Evolutionary conservation across 2,329 filamentous ascomycete genomes (phyloP).

Genomic region (Teratosphaeria gauchensis): DNA sequence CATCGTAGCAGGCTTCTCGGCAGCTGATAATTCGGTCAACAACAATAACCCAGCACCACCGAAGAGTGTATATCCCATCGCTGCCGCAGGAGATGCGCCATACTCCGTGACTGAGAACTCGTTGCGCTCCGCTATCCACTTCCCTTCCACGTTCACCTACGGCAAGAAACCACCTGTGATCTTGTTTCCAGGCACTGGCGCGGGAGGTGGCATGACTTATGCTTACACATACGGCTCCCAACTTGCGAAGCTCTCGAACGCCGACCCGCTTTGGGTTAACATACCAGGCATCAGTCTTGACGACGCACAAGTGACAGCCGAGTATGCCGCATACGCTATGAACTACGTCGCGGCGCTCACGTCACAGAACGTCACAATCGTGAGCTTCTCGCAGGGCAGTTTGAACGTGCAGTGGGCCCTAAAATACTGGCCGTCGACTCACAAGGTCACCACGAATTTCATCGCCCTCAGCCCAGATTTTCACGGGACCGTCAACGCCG

Average conservation of each 20-base stretch:
- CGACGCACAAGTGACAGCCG: conserved; percentile 23
- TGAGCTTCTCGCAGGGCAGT: conserved; percentile 20
- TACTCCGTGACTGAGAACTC: neutral
- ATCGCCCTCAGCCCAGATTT: conserved; percentile 22
- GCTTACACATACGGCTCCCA: neutral
- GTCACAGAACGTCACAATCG: conserved; percentile 14
- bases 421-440: conserved; percentile 22
- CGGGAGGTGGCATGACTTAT: neutral
- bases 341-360: conserved; percentile 19
- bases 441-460: conserved; percentile 15
- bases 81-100: neutral
- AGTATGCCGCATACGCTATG: conserved; percentile 23
- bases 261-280: neutral
- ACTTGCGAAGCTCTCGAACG: neutral
- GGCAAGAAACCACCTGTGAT: neutral
- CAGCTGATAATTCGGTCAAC: neutral
- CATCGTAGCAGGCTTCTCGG: neutral
- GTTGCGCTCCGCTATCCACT: conserved; percentile 34
- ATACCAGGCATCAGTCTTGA: conserved; percentile 7
- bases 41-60: neutral
- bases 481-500: conserved; percentile 7
- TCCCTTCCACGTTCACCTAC: conserved; percentile 40
- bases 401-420: conserved; percentile 24
- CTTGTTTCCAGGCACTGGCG: neutral
- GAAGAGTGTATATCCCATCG: neutral